phyloP scores from a whole-genome alignment of 768 basidiomycete genomes.

The Macrolepiota fuliginosa region DNA sequence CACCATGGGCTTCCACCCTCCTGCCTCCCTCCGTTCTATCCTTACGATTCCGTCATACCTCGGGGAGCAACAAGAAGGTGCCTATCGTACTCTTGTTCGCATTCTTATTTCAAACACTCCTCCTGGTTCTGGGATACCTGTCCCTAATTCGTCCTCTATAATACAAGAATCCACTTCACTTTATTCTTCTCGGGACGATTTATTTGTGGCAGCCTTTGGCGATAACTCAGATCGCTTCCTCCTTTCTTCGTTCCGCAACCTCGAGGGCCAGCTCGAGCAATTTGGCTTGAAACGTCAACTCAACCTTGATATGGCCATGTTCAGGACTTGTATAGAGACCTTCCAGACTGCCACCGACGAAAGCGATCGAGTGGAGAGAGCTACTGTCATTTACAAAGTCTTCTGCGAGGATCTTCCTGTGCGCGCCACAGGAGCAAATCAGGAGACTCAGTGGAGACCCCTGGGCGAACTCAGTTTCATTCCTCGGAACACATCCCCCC shows the following conservation, averaged over 20 bases:
- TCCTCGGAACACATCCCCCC: conserved; percentile 26
- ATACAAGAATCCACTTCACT: conserved; percentile 26
- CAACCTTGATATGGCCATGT: conserved; percentile 30
- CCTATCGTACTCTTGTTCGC: conserved; percentile 7
- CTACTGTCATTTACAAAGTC: conserved; percentile 28
- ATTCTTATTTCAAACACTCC: background rate
- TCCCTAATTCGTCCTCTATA: conserved; percentile 29
- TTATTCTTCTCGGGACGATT: conserved; percentile 28
- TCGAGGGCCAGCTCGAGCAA: conserved; percentile 24
- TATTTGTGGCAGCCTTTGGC: conserved; percentile 36
- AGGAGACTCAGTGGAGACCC: conserved; percentile 24
- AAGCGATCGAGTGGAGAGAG: conserved; percentile 21
- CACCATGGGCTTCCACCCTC: background rate
- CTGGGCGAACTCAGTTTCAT: conserved; percentile 38
- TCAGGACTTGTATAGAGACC: conserved; percentile 32
- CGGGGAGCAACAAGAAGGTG: conserved; percentile 14
- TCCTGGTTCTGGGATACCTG: conserved; percentile 15
- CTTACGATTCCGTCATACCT: conserved; percentile 13
- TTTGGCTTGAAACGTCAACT: conserved; percentile 30
- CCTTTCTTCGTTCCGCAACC: conserved; percentile 22
- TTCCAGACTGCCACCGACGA: conserved; percentile 23
- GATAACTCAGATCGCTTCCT: conserved; percentile 29
- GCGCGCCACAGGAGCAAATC: conserved; percentile 14
- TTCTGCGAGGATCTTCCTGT: conserved; percentile 35
- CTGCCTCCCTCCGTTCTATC: background rate